These are phyloP conservation scores for Hyphopichia pseudoburtonii DNA, from an alignment of 1,139 yeast genomes.

Conservation along the genomic window DNA sequence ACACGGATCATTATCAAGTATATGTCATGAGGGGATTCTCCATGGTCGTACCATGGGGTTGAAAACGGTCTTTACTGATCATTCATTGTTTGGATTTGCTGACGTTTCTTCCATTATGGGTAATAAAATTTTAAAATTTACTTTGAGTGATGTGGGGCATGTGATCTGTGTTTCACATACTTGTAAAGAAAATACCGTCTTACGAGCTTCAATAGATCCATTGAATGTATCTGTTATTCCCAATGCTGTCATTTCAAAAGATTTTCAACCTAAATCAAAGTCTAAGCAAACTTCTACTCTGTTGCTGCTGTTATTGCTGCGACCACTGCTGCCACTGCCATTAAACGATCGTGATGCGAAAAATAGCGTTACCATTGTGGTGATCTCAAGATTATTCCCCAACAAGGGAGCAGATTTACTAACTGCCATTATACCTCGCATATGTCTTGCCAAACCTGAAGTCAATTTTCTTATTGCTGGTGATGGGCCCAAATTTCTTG, in stretches of 20 bases:
- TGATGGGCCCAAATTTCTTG: slow-evolving; percentile 93
- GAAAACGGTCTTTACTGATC: slow-evolving; percentile 91
- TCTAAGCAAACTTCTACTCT: slow-evolving; percentile 36
- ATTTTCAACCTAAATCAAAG: slow-evolving; percentile 57
- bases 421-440: slow-evolving; percentile 80
- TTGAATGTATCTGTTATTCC: slow-evolving; percentile 85
- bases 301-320: too few species aligned
- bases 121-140: slow-evolving; percentile 80
- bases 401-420: slow-evolving; percentile 94
- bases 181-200: slow-evolving; percentile 92
- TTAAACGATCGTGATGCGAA: too few species aligned
- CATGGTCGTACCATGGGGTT: slow-evolving; percentile 95
- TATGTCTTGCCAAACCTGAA: slow-evolving; percentile 62
- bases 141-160: slow-evolving; percentile 84
- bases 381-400: slow-evolving; percentile 88
- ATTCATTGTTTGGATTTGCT: slow-evolving; percentile 92
- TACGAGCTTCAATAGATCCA: slow-evolving; percentile 83
- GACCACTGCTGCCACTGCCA: too few species aligned
- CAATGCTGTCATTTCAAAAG: slow-evolving; percentile 86
- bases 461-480: slow-evolving; percentile 90
- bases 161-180: slow-evolving; percentile 96
- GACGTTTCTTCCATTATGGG: slow-evolving; percentile 82
- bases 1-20: slow-evolving; percentile 84
- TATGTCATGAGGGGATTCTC: slow-evolving; percentile 86
- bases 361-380: slow-evolving; percentile 70